These are phyloP conservation scores for Singerocomus rubriflavus DNA, from an alignment of 1,284 basidiomycete species.

Conservation along the genomic window DNA sequence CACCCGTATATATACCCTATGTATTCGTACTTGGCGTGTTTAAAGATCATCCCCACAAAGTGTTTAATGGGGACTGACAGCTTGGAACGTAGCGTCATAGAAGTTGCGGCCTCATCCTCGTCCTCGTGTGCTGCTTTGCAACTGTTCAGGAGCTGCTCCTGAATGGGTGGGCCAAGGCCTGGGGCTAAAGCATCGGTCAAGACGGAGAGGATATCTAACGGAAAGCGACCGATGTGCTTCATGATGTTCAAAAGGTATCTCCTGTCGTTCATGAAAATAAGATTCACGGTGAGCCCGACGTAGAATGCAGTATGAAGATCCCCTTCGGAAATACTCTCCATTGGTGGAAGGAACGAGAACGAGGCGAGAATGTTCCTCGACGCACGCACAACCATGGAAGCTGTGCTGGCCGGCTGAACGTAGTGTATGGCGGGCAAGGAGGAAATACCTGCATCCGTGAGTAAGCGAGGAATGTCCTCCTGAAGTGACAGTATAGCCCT, in stretches of 20 bases:
- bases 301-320: conserved; percentile 34
- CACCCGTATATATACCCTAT: conserved; percentile 50
- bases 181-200: conserved; percentile 28
- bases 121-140: conserved; percentile 31
- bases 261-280: conserved; percentile 31
- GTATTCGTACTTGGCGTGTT: conserved; percentile 43
- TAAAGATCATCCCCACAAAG: conserved; percentile 54
- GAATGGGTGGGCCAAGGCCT: conserved; percentile 21
- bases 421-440: conserved; percentile 19
- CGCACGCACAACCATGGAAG: conserved; percentile 41
- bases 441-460: conserved; percentile 29
- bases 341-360: conserved; percentile 21
- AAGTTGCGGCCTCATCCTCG: conserved; percentile 33
- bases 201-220: conserved; percentile 29
- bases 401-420: conserved; percentile 34
- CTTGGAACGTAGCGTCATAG: conserved; percentile 29
- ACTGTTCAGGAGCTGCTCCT: conserved; percentile 19
- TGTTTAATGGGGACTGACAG: conserved; percentile 32
- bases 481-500: conserved; percentile 35
- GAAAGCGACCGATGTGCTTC: conserved; percentile 31
- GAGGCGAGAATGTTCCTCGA: conserved; percentile 40
- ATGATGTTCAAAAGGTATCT: conserved; percentile 31
- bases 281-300: conserved; percentile 29
- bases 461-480: conserved; percentile 33
- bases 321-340: conserved; percentile 21